Evolutionary conservation across 1,284 basidiomycete genomes (phyloP), one percentile per base, ranked within the genome.

Genomic region (Microbotryum violaceum): DNA sequence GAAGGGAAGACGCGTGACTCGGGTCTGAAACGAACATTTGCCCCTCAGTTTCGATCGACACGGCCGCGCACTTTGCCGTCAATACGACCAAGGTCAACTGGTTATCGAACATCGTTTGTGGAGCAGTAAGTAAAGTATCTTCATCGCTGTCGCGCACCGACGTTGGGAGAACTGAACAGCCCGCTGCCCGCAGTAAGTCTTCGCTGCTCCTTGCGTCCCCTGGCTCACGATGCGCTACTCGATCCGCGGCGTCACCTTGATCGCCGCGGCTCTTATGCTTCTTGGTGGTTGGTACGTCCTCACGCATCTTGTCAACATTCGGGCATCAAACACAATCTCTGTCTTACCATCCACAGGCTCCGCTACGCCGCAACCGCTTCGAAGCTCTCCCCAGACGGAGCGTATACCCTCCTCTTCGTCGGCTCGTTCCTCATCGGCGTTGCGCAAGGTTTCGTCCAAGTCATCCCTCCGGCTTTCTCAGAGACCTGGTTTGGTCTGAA

Each of bases 51-150:
- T 27, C 54, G 27, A 49, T 33, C n/a, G n/a, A 56, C 6, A 56
- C 54, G 9, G n/a, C 18, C 31, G 23, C 12, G 29, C 27, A 48
- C 20, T 56, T 56, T 48, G 29, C 9, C 18, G 48, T 56, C 23
- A 48, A 27, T 23, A 45, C 48, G 16, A 56, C 46, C 6, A 16
- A 23, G 27, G 54, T 56, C 46, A 56, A 56, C 23, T 56, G 54
- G 54, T 18, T 56, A 12, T 45, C 54, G 4, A 56, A 56, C 31
- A 56, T 56, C 37, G 54, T 21, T n/a, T 33, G 46, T 56, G 49
- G 49, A 29, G 29, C 29, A 9, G 21, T 42, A 12, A 12, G 9
- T 25, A 1, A 42, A 27, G 27, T 27, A 27, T 27, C 27, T 27
- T 27, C 27, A 27, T 27, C 27, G 27, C 27, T 27, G 6, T 27